phyloP scores from a whole-genome alignment of 768 basidiomycete species.

The Suillus hirtellus region DNA sequence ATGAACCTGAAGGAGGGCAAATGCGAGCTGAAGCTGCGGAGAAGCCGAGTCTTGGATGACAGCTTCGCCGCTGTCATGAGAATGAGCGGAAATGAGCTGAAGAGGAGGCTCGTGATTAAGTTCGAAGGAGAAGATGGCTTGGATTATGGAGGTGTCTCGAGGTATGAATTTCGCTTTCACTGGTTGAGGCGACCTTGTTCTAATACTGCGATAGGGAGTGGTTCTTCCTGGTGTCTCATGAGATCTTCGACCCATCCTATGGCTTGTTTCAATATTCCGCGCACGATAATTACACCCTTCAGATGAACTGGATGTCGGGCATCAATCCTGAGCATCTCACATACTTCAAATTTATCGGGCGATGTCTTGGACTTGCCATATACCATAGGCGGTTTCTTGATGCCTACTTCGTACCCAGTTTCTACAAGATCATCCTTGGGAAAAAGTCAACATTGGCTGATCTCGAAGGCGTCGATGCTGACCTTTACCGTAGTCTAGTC shows the following conservation, averaged over 20 bases:
- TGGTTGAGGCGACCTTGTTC: slow-evolving; percentile 3
- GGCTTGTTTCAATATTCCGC: slow-evolving; percentile 82
- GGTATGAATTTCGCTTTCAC: slow-evolving; percentile 37
- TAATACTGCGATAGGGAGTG: slow-evolving; percentile 56
- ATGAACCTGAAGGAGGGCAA: slow-evolving; percentile 78
- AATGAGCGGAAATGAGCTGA: slow-evolving; percentile 67
- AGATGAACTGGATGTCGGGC: slow-evolving; percentile 75
- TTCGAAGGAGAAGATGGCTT: slow-evolving; percentile 82
- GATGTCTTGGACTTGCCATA: slow-evolving; percentile 70
- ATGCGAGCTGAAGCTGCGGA: slow-evolving; percentile 82
- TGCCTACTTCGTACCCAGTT: slow-evolving; percentile 75
- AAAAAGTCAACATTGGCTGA: slow-evolving; percentile 63
- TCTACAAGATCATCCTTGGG: slow-evolving; percentile 76
- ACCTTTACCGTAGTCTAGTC: slow-evolving; percentile 64
- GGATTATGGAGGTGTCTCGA: slow-evolving; percentile 76
- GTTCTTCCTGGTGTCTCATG: slow-evolving; percentile 84
- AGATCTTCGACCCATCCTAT: slow-evolving; percentile 81
- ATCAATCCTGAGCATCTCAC: slow-evolving; percentile 77
- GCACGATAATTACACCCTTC: slow-evolving; percentile 78
- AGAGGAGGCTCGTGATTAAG: slow-evolving; percentile 67
- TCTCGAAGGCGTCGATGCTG: slow-evolving; percentile 68
- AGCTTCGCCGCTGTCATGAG: slow-evolving; percentile 86
- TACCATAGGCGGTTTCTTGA: slow-evolving; percentile 81
- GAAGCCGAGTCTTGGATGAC: slow-evolving; percentile 83
- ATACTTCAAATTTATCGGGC: slow-evolving; percentile 83